Evolutionary conservation across 352 stramenopile species (phyloP).

Genomic region (Chrysophaeum taylorii): DNA sequence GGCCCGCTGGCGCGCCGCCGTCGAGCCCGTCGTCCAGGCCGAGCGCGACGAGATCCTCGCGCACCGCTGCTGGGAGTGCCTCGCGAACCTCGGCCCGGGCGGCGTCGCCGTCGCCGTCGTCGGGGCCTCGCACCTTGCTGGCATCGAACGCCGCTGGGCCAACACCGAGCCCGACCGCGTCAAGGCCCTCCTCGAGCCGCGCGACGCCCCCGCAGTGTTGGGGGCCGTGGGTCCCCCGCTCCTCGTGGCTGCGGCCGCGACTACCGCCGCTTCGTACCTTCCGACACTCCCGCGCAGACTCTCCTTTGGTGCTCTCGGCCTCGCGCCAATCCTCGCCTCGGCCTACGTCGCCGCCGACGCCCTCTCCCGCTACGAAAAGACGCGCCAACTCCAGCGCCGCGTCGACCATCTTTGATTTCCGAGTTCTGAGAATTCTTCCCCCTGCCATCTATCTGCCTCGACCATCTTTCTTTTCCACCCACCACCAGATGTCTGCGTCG

Average conservation of each 20-base stretch:
- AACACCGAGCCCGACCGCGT: slow-evolving; percentile 1
- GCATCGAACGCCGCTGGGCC: not conserved
- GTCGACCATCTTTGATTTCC: too few species aligned
- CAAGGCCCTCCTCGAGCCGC: not conserved
- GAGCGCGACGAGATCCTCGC: slow-evolving; percentile 13
- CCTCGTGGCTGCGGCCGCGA: not conserved
- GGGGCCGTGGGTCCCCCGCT: not conserved
- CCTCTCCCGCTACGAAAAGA: not conserved
- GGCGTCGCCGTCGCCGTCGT: slow-evolving; percentile 14
- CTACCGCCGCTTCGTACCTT: not conserved
- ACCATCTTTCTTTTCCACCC: too few species aligned
- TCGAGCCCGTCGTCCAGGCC: not conserved
- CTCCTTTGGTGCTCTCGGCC: not conserved
- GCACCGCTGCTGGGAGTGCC: not conserved
- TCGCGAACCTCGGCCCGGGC: not conserved
- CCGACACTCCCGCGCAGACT: not conserved
- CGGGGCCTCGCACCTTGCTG: not conserved
- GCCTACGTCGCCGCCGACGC: not conserved
- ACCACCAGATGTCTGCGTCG: too few species aligned
- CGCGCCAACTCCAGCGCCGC: too few species aligned
- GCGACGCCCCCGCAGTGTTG: not conserved
- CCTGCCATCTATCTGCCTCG: too few species aligned
- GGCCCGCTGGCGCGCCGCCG: too few species aligned
- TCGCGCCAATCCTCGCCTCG: not conserved
- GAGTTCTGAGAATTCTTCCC: too few species aligned